Base-by-base conservation (phyloP, 2,329 filamentous ascomycete species). In the Aspergillus luchuensis region DNA sequence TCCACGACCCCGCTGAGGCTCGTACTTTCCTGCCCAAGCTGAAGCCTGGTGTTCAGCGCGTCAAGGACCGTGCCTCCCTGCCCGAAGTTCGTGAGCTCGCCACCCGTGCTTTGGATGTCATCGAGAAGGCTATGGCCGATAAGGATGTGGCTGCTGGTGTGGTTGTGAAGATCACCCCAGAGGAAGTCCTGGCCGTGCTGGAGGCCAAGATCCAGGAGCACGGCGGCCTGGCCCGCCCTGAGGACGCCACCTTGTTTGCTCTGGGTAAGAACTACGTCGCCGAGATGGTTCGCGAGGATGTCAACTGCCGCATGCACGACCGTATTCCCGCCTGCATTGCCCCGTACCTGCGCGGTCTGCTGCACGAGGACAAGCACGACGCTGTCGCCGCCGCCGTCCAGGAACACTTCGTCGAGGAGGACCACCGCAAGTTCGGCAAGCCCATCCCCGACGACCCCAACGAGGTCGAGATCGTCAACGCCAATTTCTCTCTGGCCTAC, bases 401-500 rank as follows among this genome's bases (percentile, higher is more conserved):
- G 75, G 77, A 88, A 62, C 86, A 89, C 79, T 97, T 91, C 72
- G 73, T 94, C 23, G 88, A 88, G 0, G 93, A 97, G 77, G 94
- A 98, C 68, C 83, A 91, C 71, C 91, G 92, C 76, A 95, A 91
- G 73, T 96, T 87, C 70, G 94, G 93, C 65, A 87, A 89, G 57
- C 91, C 92, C 2, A 84, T 91, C 66, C 91, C 93, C 76, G 91
- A 95, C 63, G 92, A 97, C 62, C 91, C 96, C 62, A 93, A 92
- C 61, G 95, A 99, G 79, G 84, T 89, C 21, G 95, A 98, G 78
- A 97, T 99, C 73, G 95, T 99, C 74, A 98, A 99, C 71, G 94
- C 95, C 49, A 90, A 95, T 74, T 99, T 99, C 82, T 99, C 95
- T 19, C 86, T 99, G 23, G 95, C 93, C 51, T 99, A 99, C 72